Conservation (phyloP, 305 asterid species). For the Ilex paraguariensis region DNA sequence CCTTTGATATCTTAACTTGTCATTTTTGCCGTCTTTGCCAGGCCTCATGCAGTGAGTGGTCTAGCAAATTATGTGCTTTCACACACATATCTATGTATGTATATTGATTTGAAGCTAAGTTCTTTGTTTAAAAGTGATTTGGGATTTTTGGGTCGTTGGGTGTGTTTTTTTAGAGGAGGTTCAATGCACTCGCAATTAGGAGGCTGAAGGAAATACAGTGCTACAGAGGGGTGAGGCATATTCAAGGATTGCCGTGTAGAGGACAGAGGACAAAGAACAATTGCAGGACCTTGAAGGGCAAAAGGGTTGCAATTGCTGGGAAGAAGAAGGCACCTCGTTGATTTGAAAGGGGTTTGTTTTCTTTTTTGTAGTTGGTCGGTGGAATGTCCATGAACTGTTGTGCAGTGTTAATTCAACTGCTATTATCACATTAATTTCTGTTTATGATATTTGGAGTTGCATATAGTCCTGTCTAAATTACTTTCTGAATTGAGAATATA, state of each 20-base stretch:
- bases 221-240: slow-evolving; percentile 89
- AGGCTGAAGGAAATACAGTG: slow-evolving; percentile 92
- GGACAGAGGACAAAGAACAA: slow-evolving; percentile 95
- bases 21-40: too few species aligned
- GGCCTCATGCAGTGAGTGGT: not conserved
- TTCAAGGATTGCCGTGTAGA: slow-evolving; percentile 88
- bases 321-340: slow-evolving; percentile 57
- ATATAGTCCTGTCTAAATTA: too few species aligned
- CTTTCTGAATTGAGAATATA: too few species aligned
- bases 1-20: too few species aligned
- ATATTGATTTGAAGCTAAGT: too few species aligned
- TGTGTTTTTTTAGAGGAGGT: slow-evolving; percentile 58
- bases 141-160: not conserved
- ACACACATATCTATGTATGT: too few species aligned
- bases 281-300: slow-evolving; percentile 91
- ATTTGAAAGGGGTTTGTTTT: slow-evolving; percentile 18
- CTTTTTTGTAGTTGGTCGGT: not conserved
- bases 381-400: too few species aligned
- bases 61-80: not conserved
- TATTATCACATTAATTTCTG: not conserved
- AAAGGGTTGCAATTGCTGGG: slow-evolving; percentile 80
- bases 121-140: not conserved
- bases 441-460: too few species aligned
- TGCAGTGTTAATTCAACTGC: not conserved
- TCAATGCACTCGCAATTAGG: slow-evolving; percentile 79